Evolutionary conservation across 2,329 filamentous ascomycete genomes (phyloP), one percentile per base, ranked within the genome.

Genomic region (Didymella lethalis): DNA sequence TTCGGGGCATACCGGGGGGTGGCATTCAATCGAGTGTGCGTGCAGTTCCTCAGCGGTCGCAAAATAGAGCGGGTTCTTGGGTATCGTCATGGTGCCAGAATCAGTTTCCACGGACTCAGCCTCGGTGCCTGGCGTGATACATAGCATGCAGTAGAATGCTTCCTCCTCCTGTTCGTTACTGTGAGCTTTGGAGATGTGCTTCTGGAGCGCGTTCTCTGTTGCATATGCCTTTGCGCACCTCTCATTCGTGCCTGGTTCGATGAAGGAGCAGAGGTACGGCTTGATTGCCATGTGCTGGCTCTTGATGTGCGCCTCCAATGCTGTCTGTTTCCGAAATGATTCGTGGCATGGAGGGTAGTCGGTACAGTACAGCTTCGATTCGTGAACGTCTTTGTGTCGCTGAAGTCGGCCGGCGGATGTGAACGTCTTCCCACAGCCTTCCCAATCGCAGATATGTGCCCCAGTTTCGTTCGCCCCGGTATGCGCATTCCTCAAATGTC

Each of bases 241-340:
- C 50, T 83, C 73, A 7, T 82, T 82, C 0, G 84, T 86, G 5
- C 75, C 73, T 20, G 79, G 73, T 62, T 87, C 80, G n/a, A 83
- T 64, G 57, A 89, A 82, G 1, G 82, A 80, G 75, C 94, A 98
- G 5, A 83, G 82, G 69, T 88, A 96, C 0, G 91, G 87, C 45
- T 89, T 86, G 59, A 89, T 78, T 28, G 88, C 82, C 38, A 94
- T 80, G 75, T 98, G 94, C 12, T 88, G 89, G 10, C 86, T 86
- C 53, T 89, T 86, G 63, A 97, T 86, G 74, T 98, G 94, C 50
- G 90, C 88, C 73, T 93, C 88, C 16, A 97, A 83, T 0, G 93
- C 96, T 64, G 92, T 88, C 73, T 92, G 90, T 77, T 97, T 97
- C 61, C 94, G 86, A 76, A 97, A 98, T 20, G 86, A 87, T 77